Evolutionary conservation across 768 basidiomycete genomes (phyloP).

Genomic region (Porphyrellus cyaneotinctus): DNA sequence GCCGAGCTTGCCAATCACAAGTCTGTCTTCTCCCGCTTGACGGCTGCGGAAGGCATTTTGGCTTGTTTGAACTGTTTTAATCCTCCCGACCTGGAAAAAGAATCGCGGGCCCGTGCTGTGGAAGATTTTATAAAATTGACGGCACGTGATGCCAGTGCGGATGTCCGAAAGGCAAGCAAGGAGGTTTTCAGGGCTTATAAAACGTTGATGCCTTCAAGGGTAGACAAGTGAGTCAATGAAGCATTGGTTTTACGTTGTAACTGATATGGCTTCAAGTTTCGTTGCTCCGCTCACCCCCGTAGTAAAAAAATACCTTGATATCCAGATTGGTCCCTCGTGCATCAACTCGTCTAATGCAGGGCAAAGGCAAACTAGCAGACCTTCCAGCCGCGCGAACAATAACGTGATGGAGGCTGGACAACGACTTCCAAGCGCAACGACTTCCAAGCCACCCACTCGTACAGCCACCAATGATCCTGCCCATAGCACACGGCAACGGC

Average conservation of each 20-base stretch:
- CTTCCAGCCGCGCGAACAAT: constrained; percentile 22
- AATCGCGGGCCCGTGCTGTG: constrained; percentile 56
- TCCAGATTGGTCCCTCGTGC: constrained; percentile 22
- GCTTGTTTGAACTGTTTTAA: constrained; percentile 70
- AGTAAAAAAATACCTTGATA: constrained; percentile 70
- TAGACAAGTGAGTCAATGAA: constrained; percentile 51
- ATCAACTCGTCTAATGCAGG: constrained; percentile 1
- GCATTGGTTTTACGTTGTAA: not conserved
- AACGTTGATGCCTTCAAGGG: constrained; percentile 59
- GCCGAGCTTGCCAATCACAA: constrained; percentile 61
- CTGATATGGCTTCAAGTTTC: constrained; percentile 47
- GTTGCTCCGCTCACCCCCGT: constrained; percentile 69
- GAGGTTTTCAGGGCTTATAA: constrained; percentile 76
- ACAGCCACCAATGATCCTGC: not conserved
- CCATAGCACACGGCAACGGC: constrained; percentile 7
- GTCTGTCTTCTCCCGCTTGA: constrained; percentile 56
- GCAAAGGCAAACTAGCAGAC: constrained; percentile 22
- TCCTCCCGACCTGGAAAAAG: constrained; percentile 75
- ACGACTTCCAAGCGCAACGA: constrained; percentile 7
- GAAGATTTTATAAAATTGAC: constrained; percentile 66
- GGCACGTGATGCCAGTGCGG: constrained; percentile 70
- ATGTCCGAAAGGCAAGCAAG: constrained; percentile 65
- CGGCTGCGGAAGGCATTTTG: constrained; percentile 62
- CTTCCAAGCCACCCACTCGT: constrained; percentile 13
- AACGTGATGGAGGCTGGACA: constrained; percentile 7